Conservation (phyloP, 345 rosid species). For the Populus pruinosa region DNA sequence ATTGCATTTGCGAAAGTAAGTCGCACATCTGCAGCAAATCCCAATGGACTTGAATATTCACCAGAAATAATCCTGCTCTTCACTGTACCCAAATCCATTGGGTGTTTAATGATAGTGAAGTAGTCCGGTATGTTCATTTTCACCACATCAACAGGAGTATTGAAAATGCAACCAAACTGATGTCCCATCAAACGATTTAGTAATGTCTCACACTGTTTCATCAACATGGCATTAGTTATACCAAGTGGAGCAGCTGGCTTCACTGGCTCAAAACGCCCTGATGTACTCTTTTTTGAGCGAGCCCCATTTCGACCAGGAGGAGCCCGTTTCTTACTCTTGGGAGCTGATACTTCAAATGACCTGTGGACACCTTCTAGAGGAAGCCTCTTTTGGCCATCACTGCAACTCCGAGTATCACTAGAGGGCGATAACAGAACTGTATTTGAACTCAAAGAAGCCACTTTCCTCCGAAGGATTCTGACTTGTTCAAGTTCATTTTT, state of each 20-base stretch:
- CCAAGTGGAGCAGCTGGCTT: conserved; percentile 29
- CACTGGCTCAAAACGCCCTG: conserved; percentile 28
- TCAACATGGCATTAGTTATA: conserved; percentile 29
- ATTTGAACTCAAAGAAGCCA: conserved; percentile 41
- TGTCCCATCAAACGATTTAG: conserved; percentile 62
- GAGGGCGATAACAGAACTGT: conserved; percentile 41
- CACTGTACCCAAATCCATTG: conserved; percentile 94
- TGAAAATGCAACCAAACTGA: conserved; percentile 61
- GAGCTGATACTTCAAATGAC: conserved; percentile 31
- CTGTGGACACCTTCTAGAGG: conserved; percentile 31
- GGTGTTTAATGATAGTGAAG: conserved; percentile 67
- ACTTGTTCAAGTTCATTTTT: conserved; percentile 73
- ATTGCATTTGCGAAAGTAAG: conserved; percentile 76
- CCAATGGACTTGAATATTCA: conserved; percentile 57
- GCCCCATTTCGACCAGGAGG: conserved; percentile 42
- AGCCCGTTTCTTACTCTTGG: conserved; percentile 53
- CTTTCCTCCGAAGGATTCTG: conserved; percentile 52
- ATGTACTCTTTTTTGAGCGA: conserved; percentile 38
- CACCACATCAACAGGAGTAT: conserved; percentile 69
- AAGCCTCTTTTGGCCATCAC: conserved; percentile 62
- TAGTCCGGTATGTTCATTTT: conserved; percentile 85
- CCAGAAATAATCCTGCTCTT: conserved; percentile 51
- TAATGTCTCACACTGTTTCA: conserved; percentile 72
- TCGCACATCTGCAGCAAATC: conserved; percentile 73
- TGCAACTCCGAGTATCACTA: conserved; percentile 59